Evolutionary conservation across 1,284 basidiomycete species (phyloP).

Genomic region (Pterulicium gracile): DNA sequence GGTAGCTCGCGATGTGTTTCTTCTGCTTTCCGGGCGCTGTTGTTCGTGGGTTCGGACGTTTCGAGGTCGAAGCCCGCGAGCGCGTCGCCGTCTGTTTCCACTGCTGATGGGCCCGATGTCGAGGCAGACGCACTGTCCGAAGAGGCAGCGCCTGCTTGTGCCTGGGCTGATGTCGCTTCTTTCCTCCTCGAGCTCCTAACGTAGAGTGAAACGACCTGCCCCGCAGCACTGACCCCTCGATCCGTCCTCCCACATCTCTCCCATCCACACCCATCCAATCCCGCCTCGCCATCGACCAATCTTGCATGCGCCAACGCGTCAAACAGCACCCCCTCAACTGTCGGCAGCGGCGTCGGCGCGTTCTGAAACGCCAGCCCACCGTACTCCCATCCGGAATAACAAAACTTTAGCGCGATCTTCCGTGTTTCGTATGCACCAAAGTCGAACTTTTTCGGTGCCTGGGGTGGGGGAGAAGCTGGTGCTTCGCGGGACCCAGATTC

Average conservation of each 20-base stretch:
- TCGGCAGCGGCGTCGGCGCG: constrained; percentile 62
- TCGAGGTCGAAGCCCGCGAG: background rate
- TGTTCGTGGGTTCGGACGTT: constrained; percentile 2
- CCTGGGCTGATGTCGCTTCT: background rate
- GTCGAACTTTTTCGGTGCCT: constrained; percentile 11
- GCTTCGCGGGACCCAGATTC: constrained; percentile 22
- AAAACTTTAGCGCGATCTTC: constrained; percentile 89
- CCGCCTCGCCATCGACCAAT: constrained; percentile 63
- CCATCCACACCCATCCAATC: constrained; percentile 84
- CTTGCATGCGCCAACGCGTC: constrained; percentile 69
- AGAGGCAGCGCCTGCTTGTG: background rate
- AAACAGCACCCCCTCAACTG: constrained; percentile 86
- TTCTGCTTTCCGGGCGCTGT: constrained; percentile 8
- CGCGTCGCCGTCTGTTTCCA: background rate
- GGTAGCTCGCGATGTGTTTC: background rate
- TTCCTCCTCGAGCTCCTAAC: constrained; percentile 49
- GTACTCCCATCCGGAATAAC: constrained; percentile 89
- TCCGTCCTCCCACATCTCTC: constrained; percentile 91
- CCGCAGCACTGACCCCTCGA: constrained; percentile 88
- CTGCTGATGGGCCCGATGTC: background rate
- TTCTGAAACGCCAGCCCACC: constrained; percentile 82
- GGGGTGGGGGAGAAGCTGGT: constrained; percentile 10
- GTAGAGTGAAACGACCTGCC: constrained; percentile 92
- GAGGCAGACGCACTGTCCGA: background rate
- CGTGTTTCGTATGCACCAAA: constrained; percentile 22